Evolutionary conservation across 495 filamentous ascomycete species (phyloP), one percentile per base, ranked within the genome.

Genomic region (Hyaloscypha bicolor): DNA sequence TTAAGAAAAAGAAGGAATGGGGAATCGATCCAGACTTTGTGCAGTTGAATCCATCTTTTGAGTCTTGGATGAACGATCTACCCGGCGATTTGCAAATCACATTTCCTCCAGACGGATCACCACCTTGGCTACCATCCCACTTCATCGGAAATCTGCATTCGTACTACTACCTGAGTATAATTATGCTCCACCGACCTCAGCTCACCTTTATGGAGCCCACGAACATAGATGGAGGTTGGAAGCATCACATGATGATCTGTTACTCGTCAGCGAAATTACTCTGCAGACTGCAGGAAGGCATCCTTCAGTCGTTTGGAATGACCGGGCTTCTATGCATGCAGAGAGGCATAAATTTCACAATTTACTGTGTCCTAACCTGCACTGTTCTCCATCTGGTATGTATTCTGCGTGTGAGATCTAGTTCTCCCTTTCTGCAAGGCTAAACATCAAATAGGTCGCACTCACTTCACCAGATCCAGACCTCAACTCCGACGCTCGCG

Each of bases 351-450:
- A 97, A 93, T 79, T 97, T 97, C 75, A 93, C 93, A 25, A 96
- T 99, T 25, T 99, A 99, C 73, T 87, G 88, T 52, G 85, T 97
- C 32, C 81, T 99, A 45, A 97, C 92, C 14, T 97, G 93, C 81
- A 95, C 93, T 33, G 95, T 97, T 81, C 84, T 99, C 65, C 96
- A 99, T 79, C 78, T 99, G 79, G 95, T 99, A 81, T 76, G 92
- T 80, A 51, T 35, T 25, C 42, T 48, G 4, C 16, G 42, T 19
- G 42, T 19, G 56, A 19, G 30, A 9, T 35, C 32, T 3, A 11
- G 42, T 48, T 19, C 4, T 48, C 9, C 16, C 42, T 19, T 19
- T 4, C 42, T 48, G 16, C 3, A 45, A 30, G 63, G 37, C 66
- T 69, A 65, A 73, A 14, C 1, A 22, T 35, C 55, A 21, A 62